Conservation (phyloP, 164 flowering plant species). For the Berberis vulgaris region DNA sequence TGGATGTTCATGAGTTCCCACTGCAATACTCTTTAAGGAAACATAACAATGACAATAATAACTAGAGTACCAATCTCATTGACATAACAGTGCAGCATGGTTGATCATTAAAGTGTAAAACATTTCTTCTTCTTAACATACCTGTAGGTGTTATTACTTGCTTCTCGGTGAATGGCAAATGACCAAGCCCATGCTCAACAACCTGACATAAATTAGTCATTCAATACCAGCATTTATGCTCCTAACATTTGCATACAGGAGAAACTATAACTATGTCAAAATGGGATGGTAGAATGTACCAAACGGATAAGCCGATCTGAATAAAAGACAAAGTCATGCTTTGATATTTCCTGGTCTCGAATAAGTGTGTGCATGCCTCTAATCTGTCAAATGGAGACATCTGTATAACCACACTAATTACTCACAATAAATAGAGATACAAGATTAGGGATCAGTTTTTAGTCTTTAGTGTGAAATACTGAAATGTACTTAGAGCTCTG, state of each 20-base stretch:
- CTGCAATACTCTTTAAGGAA: too few relatives aligned
- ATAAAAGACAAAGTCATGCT: slow-evolving; percentile 92
- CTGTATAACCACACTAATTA: neutral
- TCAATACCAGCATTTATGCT: neutral
- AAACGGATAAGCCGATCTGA: slow-evolving; percentile 94
- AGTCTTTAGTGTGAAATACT: too few relatives aligned
- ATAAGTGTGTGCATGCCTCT: slow-evolving; percentile 97
- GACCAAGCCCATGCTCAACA: slow-evolving; percentile 99
- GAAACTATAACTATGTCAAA: neutral
- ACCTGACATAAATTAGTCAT: slow-evolving; percentile 45
- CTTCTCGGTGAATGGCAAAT: slow-evolving; percentile 91
- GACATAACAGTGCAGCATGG: too few relatives aligned
- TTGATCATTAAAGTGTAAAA: too few relatives aligned
- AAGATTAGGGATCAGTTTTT: too few relatives aligned
- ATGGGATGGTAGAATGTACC: slow-evolving; percentile 34
- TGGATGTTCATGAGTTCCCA: too few relatives aligned
- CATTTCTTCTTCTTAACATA: slow-evolving; percentile 15
- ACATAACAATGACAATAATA: too few relatives aligned
- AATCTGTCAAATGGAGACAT: slow-evolving; percentile 41
- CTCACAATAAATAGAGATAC: too few relatives aligned
- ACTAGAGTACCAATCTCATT: too few relatives aligned
- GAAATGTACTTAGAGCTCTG: too few relatives aligned
- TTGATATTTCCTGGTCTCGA: slow-evolving; percentile 78
- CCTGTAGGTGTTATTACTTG: slow-evolving; percentile 97
- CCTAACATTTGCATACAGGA: neutral